Base-by-base conservation (phyloP, 306 rosid genomes). In the Oxytropis ochrocephala region DNA sequence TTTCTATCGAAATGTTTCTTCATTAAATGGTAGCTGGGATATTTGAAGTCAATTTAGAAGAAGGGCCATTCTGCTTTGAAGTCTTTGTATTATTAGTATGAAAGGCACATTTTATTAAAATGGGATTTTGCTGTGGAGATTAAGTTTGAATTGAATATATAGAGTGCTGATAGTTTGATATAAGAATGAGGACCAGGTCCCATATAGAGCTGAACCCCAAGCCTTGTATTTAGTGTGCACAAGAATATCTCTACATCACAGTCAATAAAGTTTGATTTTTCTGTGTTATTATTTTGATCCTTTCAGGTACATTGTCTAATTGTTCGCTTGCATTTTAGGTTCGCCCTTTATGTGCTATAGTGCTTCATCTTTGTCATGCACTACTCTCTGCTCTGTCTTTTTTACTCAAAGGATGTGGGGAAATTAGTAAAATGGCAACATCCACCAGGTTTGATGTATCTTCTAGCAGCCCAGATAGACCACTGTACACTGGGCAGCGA, bases 401-500 rank as follows among this genome's bases (percentile, higher is more conserved):
- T 70, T 80, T 69, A 61, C 67, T 73, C 72, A 78, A 79, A 71
- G 70, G 74, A 80, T 80, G 88, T 73, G 81, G 65, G 81, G 86
- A 78, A 81, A 84, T 75, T 86, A 81, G 83, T 84, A 79, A 84
- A 81, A 88, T 91, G 97, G 91, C 95, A 75, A 82, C 88, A 58
- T 78, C 96, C 77, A 79, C 91, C 86, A 91, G 88, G 85, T 88
- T 83, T 82, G 96, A 88, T 70, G 69, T 83, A 77, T 84, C 97
- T 35, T 88, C 93, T 67, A 72, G 81, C 79, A 88, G 94, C 87
- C 89, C 91, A 7, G 97, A 91, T 69, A 86, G 97, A 87, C 88
- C 87, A 69, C 71, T 83, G 68, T 86, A 87, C 80, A 53, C 80
- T 79, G 96, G 89, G 82, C 93, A 85, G 85, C 93, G 89, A 63